Evolutionary conservation across 192 early-diverging fungal species (phyloP).

Genomic region (Linnemannia zychae): DNA sequence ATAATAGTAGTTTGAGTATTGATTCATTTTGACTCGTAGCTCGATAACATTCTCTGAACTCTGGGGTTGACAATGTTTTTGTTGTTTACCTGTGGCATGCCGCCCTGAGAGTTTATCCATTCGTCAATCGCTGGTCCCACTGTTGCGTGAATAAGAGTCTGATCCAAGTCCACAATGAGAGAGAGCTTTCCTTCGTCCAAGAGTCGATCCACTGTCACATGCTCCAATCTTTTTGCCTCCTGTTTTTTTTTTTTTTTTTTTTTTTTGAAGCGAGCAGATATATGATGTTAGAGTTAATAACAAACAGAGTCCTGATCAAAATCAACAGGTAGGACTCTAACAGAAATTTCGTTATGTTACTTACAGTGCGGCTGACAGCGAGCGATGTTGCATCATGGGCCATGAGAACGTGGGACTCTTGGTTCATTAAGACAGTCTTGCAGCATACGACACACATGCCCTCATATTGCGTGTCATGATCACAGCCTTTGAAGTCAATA

Average conservation of each 20-base stretch:
- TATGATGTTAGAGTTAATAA: neutral
- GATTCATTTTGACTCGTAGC: neutral
- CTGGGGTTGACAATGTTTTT: neutral
- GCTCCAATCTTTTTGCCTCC: slow-evolving; percentile 81
- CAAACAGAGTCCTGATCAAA: neutral
- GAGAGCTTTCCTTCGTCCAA: slow-evolving; percentile 79
- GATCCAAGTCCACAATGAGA: slow-evolving; percentile 96
- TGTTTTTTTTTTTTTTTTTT: too few species aligned
- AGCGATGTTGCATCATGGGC: slow-evolving; percentile 48
- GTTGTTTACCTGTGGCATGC: slow-evolving; percentile 35
- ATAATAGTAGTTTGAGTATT: neutral
- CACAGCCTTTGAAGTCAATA: slow-evolving; percentile 40
- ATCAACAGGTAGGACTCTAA: neutral
- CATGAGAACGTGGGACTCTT: slow-evolving; percentile 37
- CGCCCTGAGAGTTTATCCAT: slow-evolving; percentile 69
- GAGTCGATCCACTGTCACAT: slow-evolving; percentile 75
- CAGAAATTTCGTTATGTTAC: neutral
- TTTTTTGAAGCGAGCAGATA: too few species aligned
- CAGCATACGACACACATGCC: slow-evolving; percentile 36
- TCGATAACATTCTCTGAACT: neutral
- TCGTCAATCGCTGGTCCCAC: slow-evolving; percentile 80
- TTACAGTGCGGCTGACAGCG: slow-evolving; percentile 37
- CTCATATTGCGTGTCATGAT: slow-evolving; percentile 39
- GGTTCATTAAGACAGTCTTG: slow-evolving; percentile 16
- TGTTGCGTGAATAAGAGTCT: slow-evolving; percentile 96